A percentile compares a stretch with the other conserved stretches of the same genome.
phyloP scores from a whole-genome alignment of 2,329 filamentous ascomycete species.

The Chaetomium sp. region DNA sequence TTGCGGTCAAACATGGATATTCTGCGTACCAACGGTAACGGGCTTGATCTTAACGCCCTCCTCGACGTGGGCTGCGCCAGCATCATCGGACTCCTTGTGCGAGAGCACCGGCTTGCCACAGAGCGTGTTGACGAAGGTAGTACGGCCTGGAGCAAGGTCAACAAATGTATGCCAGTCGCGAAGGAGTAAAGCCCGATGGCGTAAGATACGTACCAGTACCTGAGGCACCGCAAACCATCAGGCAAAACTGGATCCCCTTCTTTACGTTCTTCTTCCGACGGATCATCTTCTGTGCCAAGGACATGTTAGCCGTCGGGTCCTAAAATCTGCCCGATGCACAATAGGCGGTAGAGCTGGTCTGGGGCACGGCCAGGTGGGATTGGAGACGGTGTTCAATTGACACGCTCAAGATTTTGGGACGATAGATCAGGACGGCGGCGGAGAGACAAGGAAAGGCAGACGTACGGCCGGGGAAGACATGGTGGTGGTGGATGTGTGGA shows the following conservation, averaged over 20 bases:
- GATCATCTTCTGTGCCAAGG: conserved; percentile 72
- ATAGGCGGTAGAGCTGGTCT: conserved; percentile 9
- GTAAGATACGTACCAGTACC: conserved; percentile 70
- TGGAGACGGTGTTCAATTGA: neutral
- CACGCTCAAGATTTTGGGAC: neutral
- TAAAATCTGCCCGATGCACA: neutral
- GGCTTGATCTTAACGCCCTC: conserved; percentile 99
- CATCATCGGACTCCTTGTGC: conserved; percentile 90
- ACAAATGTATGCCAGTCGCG: conserved; percentile 4
- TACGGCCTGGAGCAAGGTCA: conserved; percentile 61
- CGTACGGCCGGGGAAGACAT: conserved; percentile 32
- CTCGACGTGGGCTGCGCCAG: conserved; percentile 80
- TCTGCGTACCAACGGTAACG: conserved; percentile 79
- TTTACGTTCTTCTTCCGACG: conserved; percentile 99
- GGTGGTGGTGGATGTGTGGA: conserved; percentile 18
- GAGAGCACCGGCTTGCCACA: conserved; percentile 89
- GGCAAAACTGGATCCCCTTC: conserved; percentile 99
- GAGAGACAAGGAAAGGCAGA: conserved; percentile 19
- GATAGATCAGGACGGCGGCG: conserved; percentile 10
- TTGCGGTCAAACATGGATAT: neutral
- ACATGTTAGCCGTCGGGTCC: conserved; percentile 22
- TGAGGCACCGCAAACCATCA: conserved; percentile 99
- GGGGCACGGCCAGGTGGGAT: conserved; percentile 1
- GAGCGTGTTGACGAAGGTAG: conserved; percentile 98
- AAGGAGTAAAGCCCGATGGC: too few species aligned